Evolutionary conservation across 2,329 filamentous ascomycete species (phyloP).

Genomic region (Beauveria sp.): DNA sequence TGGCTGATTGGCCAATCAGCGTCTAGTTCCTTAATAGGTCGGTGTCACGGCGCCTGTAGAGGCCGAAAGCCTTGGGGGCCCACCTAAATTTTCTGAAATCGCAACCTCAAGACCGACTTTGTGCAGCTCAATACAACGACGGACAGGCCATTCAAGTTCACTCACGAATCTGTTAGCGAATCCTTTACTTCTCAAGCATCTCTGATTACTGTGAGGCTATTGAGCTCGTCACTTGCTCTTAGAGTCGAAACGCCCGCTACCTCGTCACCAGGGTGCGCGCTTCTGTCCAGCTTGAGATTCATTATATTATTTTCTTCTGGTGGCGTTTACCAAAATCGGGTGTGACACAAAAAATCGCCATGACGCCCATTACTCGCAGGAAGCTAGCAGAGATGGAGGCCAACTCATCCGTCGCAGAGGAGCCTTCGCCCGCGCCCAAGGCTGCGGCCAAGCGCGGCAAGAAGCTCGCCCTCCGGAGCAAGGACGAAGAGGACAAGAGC

Average conservation of each 20-base stretch:
- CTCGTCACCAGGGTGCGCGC: neutral
- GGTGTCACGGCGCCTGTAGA: constrained; percentile 3
- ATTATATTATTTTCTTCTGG: neutral
- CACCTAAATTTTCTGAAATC: constrained; percentile 14
- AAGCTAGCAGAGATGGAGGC: constrained; percentile 9
- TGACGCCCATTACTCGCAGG: constrained; percentile 10
- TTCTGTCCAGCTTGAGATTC: neutral
- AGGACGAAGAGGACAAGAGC: constrained; percentile 12
- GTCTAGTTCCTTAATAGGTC: neutral
- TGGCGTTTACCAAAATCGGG: neutral
- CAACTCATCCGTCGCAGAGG: constrained; percentile 14
- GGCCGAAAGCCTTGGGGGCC: constrained; percentile 1
- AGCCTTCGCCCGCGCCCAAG: constrained; percentile 7
- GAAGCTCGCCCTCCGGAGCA: constrained; percentile 28
- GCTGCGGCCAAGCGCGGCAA: constrained; percentile 17
- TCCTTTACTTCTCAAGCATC: neutral
- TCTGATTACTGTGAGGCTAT: neutral
- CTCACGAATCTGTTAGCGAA: neutral
- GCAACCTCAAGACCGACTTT: constrained; percentile 3
- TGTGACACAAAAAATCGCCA: neutral
- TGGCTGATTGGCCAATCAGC: constrained; percentile 4
- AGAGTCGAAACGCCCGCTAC: neutral
- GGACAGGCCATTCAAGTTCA: neutral
- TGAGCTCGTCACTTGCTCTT: neutral
- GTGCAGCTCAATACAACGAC: neutral